These are phyloP conservation scores for Poa annua DNA, from an alignment of 176 grass and related monocot genomes.

Conservation along the genomic window DNA sequence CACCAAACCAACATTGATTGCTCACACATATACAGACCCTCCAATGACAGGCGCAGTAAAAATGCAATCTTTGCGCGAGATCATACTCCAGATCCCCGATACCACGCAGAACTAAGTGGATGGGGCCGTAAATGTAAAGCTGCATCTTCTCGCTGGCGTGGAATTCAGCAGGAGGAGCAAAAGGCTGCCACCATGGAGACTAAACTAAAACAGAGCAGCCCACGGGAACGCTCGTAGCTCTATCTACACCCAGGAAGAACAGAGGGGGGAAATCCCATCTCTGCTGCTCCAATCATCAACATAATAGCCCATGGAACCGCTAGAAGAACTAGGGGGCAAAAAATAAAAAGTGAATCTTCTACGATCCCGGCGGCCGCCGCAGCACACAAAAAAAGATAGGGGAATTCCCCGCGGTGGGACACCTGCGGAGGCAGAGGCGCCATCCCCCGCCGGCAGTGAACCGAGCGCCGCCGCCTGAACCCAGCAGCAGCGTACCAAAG, in stretches of 20 bases:
- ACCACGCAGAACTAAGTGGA: constrained; percentile 12
- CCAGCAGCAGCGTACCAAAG: not conserved
- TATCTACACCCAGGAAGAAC: not conserved
- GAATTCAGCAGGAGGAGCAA: not conserved
- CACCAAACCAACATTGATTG: constrained; percentile 39
- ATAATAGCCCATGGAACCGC: not conserved
- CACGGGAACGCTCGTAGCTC: not conserved
- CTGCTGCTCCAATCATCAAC: constrained; percentile 1
- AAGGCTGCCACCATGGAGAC: not conserved
- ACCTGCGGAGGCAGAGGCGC: not conserved
- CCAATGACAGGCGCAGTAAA: constrained; percentile 25
- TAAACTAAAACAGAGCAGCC: not conserved
- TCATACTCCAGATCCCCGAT: not conserved
- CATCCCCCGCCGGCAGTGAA: not conserved
- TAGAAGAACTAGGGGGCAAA: not conserved
- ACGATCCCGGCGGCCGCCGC: not conserved
- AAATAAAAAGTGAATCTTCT: not conserved
- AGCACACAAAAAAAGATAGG: not conserved
- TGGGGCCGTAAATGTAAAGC: constrained; percentile 19
- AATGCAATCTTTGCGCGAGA: not conserved
- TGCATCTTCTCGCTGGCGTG: not conserved
- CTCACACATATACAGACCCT: not conserved
- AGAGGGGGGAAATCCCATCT: not conserved
- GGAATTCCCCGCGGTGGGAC: not conserved
- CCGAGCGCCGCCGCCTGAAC: not conserved